Conservation (phyloP, 2,329 filamentous ascomycete species). For the Fusarium equiseti region DNA sequence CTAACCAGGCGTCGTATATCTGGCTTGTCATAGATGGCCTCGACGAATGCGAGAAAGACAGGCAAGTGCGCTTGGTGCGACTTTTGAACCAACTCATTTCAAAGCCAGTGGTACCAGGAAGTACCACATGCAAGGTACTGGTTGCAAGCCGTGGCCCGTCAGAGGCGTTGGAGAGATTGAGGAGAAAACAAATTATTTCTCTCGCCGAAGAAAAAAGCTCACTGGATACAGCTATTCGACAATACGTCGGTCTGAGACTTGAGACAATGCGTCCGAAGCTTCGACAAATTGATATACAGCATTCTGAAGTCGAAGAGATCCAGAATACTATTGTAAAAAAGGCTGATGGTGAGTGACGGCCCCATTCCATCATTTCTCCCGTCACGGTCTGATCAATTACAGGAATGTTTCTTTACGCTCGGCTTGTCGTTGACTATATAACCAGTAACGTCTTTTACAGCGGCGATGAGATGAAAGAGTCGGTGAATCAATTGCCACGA, state of each 20-base stretch:
- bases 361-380: rapidly evolving
- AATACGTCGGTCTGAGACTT: slow-evolving; percentile 21
- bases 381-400: rapidly evolving
- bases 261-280: not conserved
- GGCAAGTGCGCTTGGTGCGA: not conserved
- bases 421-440: slow-evolving; percentile 37
- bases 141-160: slow-evolving; percentile 13
- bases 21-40: slow-evolving; percentile 33
- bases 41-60: slow-evolving; percentile 22
- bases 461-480: slow-evolving; percentile 17
- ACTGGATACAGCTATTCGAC: slow-evolving; percentile 1
- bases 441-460: slow-evolving; percentile 25
- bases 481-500: not conserved
- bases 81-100: slow-evolving; percentile 19
- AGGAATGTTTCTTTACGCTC: slow-evolving; percentile 42
- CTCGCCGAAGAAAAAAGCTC: slow-evolving; percentile 17
- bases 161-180: not conserved
- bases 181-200: slow-evolving; percentile 12
- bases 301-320: not conserved
- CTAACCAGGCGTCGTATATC: not conserved
- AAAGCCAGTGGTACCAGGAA: not conserved
- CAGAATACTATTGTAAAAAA: not conserved
- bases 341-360: slow-evolving; percentile 14
- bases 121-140: slow-evolving; percentile 20
- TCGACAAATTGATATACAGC: not conserved